Evolutionary conservation across 148 eudicot species (phyloP), one percentile per base, ranked within the genome.

Genomic region (Spergularia marina): DNA sequence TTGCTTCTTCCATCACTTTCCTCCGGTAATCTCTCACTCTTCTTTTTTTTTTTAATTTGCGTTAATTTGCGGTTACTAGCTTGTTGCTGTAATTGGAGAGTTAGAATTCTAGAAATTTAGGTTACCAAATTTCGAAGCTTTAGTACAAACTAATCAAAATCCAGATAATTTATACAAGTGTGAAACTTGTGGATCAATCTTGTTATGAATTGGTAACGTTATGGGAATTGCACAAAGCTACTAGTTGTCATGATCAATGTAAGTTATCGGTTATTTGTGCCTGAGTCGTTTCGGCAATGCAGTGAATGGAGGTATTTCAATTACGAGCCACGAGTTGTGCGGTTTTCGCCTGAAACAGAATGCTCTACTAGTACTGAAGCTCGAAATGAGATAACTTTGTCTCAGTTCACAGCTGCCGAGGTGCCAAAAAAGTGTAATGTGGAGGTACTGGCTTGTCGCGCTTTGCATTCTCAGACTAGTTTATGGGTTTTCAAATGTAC

Each of bases 221-320:
- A 13, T 16, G 52, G 49, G 17, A 65, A 65, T 49, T 16, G 39
- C 16, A n/a, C 5, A 13, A 62, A 30, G 44, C 36, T 62, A 13
- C 44, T 30, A 72, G 9, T 39, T 57, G 12, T 10, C 56, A 10
- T 61, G 14, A 14, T 59, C 34, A 40, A 58, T 18, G 10, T 13
- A 13, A 66, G 20, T 41, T 13, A 12, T 30, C 44, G 0, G 10
- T 59, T 53, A 18, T 51, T 12, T 20, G 41, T 30, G 41, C 12
- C 25, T 40, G 73, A 47, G 72, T 47, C 65, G 72, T 51, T 21
- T 53, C 36, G 52, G 51, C 54, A 23, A 65, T 77, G 82, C 83
- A 94, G 97, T 61, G 91, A 94, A 78, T 92, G 98, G 97, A 86
- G 84, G 65, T 76, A 83, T 75, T 88, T 92, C 61, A 84, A 80